Base-by-base conservation (phyloP, 805 yeast species). In the Metschnikowia noctiluminum region DNA sequence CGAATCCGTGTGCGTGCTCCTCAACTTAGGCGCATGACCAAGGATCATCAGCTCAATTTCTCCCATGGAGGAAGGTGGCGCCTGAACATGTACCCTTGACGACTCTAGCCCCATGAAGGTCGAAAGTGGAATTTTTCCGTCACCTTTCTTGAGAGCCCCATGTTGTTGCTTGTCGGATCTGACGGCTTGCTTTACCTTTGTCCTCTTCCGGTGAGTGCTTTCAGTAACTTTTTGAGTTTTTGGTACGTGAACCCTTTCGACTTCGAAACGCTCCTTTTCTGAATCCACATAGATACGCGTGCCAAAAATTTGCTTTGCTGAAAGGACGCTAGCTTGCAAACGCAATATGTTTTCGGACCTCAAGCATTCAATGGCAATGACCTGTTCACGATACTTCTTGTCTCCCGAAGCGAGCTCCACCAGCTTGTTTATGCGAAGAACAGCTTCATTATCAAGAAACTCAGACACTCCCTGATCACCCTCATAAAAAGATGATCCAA, bases 21-120 rank as follows among this genome's bases (percentile, higher is more conserved):
- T 30, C 27, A 48, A 15, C 36, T 62, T 57, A 15, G 62, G 62
- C 2, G 73, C 63, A 47, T 72, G 76, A 35, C 57, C 64, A 8
- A 62, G 51, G 30, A 72, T 72, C 42, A 63, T 60, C 35, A 62
- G 62, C 54, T 70, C 71, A 39, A 72, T 71, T 34, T 70, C 76
- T 35, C 64, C 69, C n/a, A 70, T 56, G 0, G 73, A 62, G 7
- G 56, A 46, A 5, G 69, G 67, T 3, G 44, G 35, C 11, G 36
- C 40, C 28, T 43, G 48, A 7, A 40, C 15, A 28, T 15, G 4
- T 2, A 40, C 21, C 37, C 26, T 9, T 16, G 31, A 36, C 28
- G 15, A 15, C 27, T 42, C 43, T 11, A 28, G 16, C 34, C 37
- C 37, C 38, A 15, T 32, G 8, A 28, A 28, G 11, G 46, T 12